Conservation (phyloP, 805 yeast genomes). For the Hagleromyces aurorensis region DNA sequence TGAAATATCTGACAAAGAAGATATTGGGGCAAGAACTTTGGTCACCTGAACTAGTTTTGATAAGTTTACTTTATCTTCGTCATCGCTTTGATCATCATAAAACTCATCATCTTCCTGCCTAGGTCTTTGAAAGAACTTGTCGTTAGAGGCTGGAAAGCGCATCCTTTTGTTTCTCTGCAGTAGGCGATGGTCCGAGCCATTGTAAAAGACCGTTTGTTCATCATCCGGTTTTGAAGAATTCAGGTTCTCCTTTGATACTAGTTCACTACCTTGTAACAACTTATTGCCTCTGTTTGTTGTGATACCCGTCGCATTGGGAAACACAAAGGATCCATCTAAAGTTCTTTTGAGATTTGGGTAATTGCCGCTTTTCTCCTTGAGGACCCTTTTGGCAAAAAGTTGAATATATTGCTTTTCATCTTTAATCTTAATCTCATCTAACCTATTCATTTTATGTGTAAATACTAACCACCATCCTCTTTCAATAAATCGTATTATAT, state of each 20-base stretch:
- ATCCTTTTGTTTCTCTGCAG: slow-evolving; percentile 28
- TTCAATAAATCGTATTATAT: too few relatives aligned
- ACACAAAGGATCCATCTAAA: slow-evolving; percentile 19
- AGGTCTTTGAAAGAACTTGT: too few relatives aligned
- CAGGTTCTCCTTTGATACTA: slow-evolving; percentile 39
- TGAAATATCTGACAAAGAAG: slow-evolving; percentile 72
- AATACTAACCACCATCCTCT: too few relatives aligned
- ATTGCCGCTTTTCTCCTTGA: slow-evolving; percentile 30
- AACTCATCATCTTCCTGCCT: slow-evolving; percentile 8
- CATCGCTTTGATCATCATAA: slow-evolving; percentile 26
- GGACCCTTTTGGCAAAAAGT: slow-evolving; percentile 22
- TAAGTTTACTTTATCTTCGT: slow-evolving; percentile 36
- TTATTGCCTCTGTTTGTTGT: slow-evolving; percentile 51
- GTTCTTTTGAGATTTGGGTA: slow-evolving; percentile 26
- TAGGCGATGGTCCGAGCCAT: slow-evolving; percentile 32
- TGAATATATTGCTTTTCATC: slow-evolving; percentile 16
- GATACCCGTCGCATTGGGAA: slow-evolving; percentile 28
- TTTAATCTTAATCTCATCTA: too few relatives aligned
- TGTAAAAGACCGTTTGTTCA: slow-evolving; percentile 29
- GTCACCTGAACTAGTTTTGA: slow-evolving; percentile 45
- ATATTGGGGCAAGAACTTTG: slow-evolving; percentile 65
- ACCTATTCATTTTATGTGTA: too few relatives aligned
- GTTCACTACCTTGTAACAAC: slow-evolving; percentile 41
- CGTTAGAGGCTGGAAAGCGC: slow-evolving; percentile 12
- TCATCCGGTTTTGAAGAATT: slow-evolving; percentile 26